A percentile compares a stretch with the other conserved stretches of the same genome.
Conservation (phyloP, 2,329 filamentous ascomycete species). For the Penicillium sp. region DNA sequence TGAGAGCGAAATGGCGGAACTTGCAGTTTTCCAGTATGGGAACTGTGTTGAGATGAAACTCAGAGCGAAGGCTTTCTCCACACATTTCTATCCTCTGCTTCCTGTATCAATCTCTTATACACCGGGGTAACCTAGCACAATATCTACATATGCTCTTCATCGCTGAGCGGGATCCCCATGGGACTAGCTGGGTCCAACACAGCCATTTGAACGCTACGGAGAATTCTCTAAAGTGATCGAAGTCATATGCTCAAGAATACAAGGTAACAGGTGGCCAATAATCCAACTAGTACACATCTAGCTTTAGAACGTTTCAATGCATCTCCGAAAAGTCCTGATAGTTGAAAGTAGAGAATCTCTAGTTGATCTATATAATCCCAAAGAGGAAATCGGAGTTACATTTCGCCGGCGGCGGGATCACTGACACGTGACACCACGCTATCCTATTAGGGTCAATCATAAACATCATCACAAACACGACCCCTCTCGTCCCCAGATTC, state of each 20-base stretch:
- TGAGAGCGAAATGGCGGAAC: no score
- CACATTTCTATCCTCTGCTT: no score
- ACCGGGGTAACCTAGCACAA: no score
- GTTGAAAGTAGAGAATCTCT: not conserved
- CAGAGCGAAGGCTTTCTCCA: no score
- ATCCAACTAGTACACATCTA: not conserved
- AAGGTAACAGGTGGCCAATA: not conserved
- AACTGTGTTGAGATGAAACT: no score
- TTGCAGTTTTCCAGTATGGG: no score
- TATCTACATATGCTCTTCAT: no score
- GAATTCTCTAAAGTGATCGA: not conserved
- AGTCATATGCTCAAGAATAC: not conserved
- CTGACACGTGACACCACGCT: not conserved
- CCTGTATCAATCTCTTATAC: no score
- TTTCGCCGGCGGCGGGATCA: not conserved
- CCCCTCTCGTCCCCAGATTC: constrained; percentile 24
- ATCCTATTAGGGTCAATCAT: not conserved
- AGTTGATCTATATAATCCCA: not conserved
- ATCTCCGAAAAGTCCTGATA: no score
- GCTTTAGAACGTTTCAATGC: no score
- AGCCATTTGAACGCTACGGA: not conserved
- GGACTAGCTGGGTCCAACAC: not conserved
- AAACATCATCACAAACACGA: constrained; percentile 24
- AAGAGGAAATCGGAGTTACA: not conserved
- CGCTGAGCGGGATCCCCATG: no score